Evolutionary conservation across 345 rosid genomes (phyloP), one percentile per base, ranked within the genome.

Genomic region (Ailanthus altissimus): DNA sequence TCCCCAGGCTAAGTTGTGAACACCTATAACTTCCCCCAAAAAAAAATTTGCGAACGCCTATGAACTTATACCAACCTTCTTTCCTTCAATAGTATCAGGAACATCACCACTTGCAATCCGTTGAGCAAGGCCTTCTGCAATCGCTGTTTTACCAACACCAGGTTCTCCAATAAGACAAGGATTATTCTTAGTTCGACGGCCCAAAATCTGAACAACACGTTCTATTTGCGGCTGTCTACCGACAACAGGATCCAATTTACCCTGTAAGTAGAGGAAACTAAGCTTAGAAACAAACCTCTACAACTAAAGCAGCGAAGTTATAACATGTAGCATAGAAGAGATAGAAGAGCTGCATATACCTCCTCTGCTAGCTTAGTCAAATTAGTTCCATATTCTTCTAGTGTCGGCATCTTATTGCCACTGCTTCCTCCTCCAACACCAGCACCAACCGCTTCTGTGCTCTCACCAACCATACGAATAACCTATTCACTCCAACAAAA

Each of bases 151-250:
- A 66, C 99, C 99, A 51, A 97, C 99, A 59, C 99, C 99, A 79
- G 99, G 99, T 83, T 97, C 99, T 85, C 99, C 99, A 77, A 94
- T 92, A 79, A 97, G 98, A 80, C 99, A 97, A 0, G 99, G 98
- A 51, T 97, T 97, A 80, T 97, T 97, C 84, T 97, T 94, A 63
- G 99, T 97, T 79, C 99, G 80, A 50, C 99, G 93, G 67, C 96
- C 99, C 88, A 97, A 82, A 80, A 97, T 97, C 82, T 97, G 99
- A 69, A 92, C 86, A 40, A 97, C 99, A 54, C 99, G 88, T 81
- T 97, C 98, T 28, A 97, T 97, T 80, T 97, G 99, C 14, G 82
- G 86, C 83, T 97, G 98, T 81, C 99, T 97, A 81, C 99, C 99
- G 69, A 97, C 99, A 76, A 97, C 98, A 9, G 99, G 99, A 81